Percentiles rank a stretch among this genome's conserved stretches.
These are phyloP conservation scores for Solanum infundibuliforme DNA, from an alignment of 257 asterid genomes.

Conservation along the genomic window DNA sequence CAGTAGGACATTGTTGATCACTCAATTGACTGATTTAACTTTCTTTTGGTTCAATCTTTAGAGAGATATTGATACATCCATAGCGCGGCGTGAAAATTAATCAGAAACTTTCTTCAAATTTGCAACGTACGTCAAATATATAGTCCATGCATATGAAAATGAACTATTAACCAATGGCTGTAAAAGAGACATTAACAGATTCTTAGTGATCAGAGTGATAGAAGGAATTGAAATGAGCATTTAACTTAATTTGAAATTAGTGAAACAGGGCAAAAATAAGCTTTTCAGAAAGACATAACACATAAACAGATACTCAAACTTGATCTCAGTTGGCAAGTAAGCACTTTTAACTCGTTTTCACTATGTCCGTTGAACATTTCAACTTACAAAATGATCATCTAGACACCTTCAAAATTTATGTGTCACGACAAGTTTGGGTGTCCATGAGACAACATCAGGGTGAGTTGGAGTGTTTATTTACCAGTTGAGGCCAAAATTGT, in stretches of 20 bases:
- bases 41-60: background rate
- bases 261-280: background rate
- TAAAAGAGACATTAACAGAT: background rate
- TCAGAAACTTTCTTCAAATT: constrained; percentile 51
- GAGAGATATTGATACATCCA: background rate
- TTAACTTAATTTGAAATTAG: background rate
- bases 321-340: background rate
- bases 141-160: constrained; percentile 71
- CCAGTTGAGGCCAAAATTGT: too few relatives aligned
- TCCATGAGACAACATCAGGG: background rate
- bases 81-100: constrained; percentile 8
- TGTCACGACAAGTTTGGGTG: background rate
- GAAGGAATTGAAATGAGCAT: background rate
- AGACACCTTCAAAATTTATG: background rate
- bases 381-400: too few relatives aligned
- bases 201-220: background rate
- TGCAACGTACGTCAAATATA: constrained; percentile 89
- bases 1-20: background rate
- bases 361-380: background rate
- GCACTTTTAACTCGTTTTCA: background rate
- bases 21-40: background rate
- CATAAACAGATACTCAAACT: background rate
- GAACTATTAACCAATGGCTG: constrained; percentile 83
- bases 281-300: background rate
- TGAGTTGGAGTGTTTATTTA: background rate